A percentile compares a stretch with the other conserved stretches of the same genome.
Conservation (phyloP, 2,329 filamentous ascomycete species). For the Fusarium fracticaudum region DNA sequence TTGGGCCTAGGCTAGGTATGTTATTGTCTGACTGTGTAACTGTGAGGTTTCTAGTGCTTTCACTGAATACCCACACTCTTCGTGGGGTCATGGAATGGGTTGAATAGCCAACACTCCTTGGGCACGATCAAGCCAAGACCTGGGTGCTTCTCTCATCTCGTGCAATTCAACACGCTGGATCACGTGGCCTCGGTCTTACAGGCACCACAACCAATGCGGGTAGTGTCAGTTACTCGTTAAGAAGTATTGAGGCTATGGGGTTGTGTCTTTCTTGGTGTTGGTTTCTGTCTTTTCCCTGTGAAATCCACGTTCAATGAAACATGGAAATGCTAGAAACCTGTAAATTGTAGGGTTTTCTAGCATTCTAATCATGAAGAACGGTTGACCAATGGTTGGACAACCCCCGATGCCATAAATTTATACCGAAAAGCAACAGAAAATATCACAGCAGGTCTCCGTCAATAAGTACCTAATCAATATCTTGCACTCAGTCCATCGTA, state of each 20-base stretch:
- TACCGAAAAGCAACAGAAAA: not conserved
- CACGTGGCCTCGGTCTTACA: not conserved
- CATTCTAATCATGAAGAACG: too few relatives aligned
- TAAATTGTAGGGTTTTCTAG: too few relatives aligned
- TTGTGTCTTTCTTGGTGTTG: not conserved
- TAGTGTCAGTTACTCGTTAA: not conserved
- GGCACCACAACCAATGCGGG: not conserved
- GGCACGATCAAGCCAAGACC: not conserved
- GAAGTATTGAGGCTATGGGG: not conserved
- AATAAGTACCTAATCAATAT: not conserved
- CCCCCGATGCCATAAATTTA: fast-evolving
- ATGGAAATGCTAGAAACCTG: fast-evolving
- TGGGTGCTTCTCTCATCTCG: not conserved
- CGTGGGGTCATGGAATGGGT: not conserved
- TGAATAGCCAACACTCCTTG: not conserved
- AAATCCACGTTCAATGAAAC: fast-evolving
- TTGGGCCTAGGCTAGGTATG: not conserved
- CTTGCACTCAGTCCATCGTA: too few relatives aligned
- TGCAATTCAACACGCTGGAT: not conserved
- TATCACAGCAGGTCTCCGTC: not conserved
- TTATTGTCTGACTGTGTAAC: not conserved
- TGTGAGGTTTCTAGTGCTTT: not conserved
- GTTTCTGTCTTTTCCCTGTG: not conserved
- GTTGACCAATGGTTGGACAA: too few relatives aligned
- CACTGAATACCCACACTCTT: not conserved